Conservation (phyloP, 257 asterid species). For the Catharanthus roseus region DNA sequence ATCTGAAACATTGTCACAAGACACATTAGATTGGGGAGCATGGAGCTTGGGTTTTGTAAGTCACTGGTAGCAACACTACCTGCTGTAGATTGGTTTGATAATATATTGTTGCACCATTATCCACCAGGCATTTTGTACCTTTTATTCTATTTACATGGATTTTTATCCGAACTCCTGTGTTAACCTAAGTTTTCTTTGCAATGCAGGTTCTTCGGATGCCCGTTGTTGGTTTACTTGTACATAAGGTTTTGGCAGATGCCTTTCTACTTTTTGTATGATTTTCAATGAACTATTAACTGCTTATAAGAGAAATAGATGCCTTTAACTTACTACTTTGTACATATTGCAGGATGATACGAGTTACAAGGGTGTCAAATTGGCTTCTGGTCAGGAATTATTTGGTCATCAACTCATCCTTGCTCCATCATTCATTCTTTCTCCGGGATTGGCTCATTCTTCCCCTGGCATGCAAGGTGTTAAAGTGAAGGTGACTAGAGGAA, state of each 20-base stretch:
- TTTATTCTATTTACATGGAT: neutral
- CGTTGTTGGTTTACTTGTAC: constrained; percentile 34
- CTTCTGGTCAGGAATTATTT: constrained; percentile 85
- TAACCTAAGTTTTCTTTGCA: constrained; percentile 5
- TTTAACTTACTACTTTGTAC: constrained; percentile 19
- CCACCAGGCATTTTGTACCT: neutral
- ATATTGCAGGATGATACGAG: constrained; percentile 48
- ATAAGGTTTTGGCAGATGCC: constrained; percentile 44
- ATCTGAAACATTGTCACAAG: neutral
- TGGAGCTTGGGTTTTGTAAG: neutral
- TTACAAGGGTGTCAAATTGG: constrained; percentile 75
- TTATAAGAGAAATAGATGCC: neutral
- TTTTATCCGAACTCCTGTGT: constrained; percentile 7
- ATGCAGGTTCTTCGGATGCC: constrained; percentile 86
- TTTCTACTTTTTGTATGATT: neutral
- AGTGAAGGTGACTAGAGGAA: constrained; percentile 67
- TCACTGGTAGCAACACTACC: neutral
- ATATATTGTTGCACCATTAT: neutral
- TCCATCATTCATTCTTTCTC: constrained; percentile 50
- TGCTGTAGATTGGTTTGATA: neutral
- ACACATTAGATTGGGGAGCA: neutral
- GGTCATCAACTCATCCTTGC: constrained; percentile 69
- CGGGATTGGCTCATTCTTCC: constrained; percentile 31
- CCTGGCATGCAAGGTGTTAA: constrained; percentile 24
- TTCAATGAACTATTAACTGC: neutral